Percentiles rank a stretch among this genome's conserved stretches.
Evolutionary conservation across 2,329 filamentous ascomycete genomes (phyloP).

Genomic region (Aspergillus aculeatus): DNA sequence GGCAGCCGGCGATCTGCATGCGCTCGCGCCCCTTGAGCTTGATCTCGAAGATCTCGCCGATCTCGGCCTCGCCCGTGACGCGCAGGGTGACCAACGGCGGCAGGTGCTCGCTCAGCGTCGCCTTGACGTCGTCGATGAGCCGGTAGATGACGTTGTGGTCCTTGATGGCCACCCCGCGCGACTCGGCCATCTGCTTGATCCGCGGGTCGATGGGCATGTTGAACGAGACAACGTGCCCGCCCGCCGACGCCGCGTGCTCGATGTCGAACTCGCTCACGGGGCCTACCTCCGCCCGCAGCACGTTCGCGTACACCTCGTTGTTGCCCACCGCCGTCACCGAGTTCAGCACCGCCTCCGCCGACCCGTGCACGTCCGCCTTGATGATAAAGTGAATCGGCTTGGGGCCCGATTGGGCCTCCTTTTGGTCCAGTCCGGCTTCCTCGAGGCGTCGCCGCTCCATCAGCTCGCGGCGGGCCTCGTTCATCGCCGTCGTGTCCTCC

Average conservation of each 20-base stretch:
- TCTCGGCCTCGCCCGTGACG: conserved; percentile 84
- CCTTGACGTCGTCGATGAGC: conserved; percentile 50
- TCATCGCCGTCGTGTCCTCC: conserved; percentile 73
- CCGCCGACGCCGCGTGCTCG: conserved; percentile 76
- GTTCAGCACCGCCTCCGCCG: conserved; percentile 83
- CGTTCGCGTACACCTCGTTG: conserved; percentile 73
- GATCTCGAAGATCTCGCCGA: conserved; percentile 80
- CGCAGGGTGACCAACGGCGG: conserved; percentile 64
- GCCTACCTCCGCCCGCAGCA: conserved; percentile 77
- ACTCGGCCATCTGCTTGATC: conserved; percentile 68
- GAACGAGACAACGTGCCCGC: conserved; percentile 80
- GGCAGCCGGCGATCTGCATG: conserved; percentile 81
- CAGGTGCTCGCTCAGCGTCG: conserved; percentile 67
- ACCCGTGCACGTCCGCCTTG: conserved; percentile 91
- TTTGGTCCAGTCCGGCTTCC: conserved; percentile 35
- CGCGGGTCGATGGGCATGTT: conserved; percentile 69
- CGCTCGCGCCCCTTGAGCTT: conserved; percentile 69
- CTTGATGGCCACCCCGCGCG: conserved; percentile 71
- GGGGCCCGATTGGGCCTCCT: conserved; percentile 45
- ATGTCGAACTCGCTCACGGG: conserved; percentile 81
- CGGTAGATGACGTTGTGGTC: conserved; percentile 70
- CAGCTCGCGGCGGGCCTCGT: conserved; percentile 63
- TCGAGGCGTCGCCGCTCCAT: conserved; percentile 50
- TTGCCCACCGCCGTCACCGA: conserved; percentile 77
- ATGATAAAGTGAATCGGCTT: conserved; percentile 75